phyloP scores from a whole-genome alignment of 768 basidiomycete genomes.

The Tulasnella sp. region DNA sequence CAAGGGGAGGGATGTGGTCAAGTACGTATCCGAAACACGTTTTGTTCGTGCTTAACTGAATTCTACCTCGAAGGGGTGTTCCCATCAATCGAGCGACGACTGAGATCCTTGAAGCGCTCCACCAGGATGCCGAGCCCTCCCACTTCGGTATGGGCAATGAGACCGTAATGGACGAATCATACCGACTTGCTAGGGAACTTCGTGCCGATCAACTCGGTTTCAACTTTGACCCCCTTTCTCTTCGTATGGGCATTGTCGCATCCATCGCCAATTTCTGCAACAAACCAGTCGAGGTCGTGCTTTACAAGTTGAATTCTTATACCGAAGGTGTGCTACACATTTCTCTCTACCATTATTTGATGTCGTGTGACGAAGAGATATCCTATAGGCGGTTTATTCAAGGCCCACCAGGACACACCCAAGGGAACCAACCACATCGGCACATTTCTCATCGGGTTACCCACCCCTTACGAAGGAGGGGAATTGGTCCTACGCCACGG shows the following conservation, averaged over 20 bases:
- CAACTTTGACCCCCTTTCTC: neutral
- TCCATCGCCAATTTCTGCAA: neutral
- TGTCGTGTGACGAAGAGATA: too few relatives aligned
- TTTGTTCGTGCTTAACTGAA: too few relatives aligned
- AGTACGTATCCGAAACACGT: too few relatives aligned
- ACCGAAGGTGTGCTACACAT: neutral
- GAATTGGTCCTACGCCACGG: constrained; percentile 29
- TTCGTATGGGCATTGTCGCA: neutral
- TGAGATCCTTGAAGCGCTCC: neutral
- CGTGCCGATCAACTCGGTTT: neutral
- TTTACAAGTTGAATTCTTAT: constrained; percentile 12
- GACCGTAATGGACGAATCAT: constrained; percentile 7
- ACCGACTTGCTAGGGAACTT: constrained; percentile 11
- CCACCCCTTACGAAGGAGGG: constrained; percentile 38
- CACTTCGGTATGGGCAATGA: constrained; percentile 8
- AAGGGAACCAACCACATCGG: constrained; percentile 36
- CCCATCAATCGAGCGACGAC: too few relatives aligned
- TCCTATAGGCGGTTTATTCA: constrained; percentile 34
- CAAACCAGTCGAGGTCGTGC: neutral
- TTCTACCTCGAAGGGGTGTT: too few relatives aligned
- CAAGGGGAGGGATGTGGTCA: too few relatives aligned
- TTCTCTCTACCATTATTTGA: too few relatives aligned
- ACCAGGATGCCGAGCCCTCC: neutral
- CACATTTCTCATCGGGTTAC: constrained; percentile 40
- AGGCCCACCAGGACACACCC: constrained; percentile 39